phyloP scores from a whole-genome alignment of 2,329 filamentous ascomycete genomes.

The Epichloe coenophiala region DNA sequence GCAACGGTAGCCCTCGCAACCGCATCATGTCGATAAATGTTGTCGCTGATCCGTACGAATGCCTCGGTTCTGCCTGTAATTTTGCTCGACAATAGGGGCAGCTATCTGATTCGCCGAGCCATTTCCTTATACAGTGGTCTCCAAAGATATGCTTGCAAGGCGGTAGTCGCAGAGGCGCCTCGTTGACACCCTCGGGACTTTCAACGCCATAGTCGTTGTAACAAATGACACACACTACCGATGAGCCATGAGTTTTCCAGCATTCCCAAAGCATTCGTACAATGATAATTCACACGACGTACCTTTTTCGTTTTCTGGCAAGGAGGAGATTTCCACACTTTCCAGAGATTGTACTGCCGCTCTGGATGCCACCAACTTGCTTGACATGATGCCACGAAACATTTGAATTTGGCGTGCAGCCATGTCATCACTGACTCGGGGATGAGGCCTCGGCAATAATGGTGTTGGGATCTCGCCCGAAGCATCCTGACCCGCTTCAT shows the following conservation, averaged over 20 bases:
- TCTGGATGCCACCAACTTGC: constrained; percentile 34
- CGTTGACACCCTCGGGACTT: constrained; percentile 44
- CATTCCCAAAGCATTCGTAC: neutral
- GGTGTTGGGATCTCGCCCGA: neutral
- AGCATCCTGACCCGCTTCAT: constrained; percentile 7
- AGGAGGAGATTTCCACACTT: constrained; percentile 29
- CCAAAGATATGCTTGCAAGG: constrained; percentile 53
- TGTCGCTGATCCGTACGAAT: constrained; percentile 9
- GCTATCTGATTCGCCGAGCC: constrained; percentile 48
- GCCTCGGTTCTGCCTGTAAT: constrained; percentile 35
- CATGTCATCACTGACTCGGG: constrained; percentile 16
- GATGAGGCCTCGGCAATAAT: neutral
- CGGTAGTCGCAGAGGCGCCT: constrained; percentile 43
- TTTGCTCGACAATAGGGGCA: constrained; percentile 54
- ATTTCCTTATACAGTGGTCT: constrained; percentile 50
- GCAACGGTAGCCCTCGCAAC: constrained; percentile 10
- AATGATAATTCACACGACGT: constrained; percentile 12
- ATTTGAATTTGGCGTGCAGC: constrained; percentile 30
- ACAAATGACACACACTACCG: constrained; percentile 46
- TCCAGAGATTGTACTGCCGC: constrained; percentile 32
- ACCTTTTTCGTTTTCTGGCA: constrained; percentile 36
- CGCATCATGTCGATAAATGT: constrained; percentile 20
- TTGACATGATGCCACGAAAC: constrained; percentile 28
- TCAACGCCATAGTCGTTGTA: constrained; percentile 47
- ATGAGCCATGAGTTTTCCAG: neutral